Percentiles rank a stretch among this genome's conserved stretches.
Evolutionary conservation across 1,284 basidiomycete species (phyloP).

Genomic region (Volvariella surrecta): DNA sequence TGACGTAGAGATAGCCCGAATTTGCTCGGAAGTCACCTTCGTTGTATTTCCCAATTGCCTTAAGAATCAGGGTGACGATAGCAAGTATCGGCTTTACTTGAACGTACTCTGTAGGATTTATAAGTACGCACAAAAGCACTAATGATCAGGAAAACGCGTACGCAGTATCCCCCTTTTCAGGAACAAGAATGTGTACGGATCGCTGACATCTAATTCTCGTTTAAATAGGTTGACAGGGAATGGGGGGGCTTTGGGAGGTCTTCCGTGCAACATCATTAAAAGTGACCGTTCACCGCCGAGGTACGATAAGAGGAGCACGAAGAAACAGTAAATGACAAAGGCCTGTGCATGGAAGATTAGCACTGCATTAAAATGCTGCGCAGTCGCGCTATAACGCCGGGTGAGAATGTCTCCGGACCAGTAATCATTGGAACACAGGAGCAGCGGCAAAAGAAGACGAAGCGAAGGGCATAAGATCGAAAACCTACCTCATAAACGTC

Average conservation of each 20-base stretch:
- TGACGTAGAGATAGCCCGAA: slow-evolving; percentile 91
- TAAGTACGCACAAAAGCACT: slow-evolving; percentile 3
- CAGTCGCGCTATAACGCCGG: background rate
- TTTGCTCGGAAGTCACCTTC: slow-evolving; percentile 81
- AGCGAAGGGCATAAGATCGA: slow-evolving; percentile 1
- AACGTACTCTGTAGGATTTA: slow-evolving; percentile 73
- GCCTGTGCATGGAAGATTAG: slow-evolving; percentile 41
- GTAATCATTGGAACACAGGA: too few relatives aligned
- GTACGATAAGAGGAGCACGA: slow-evolving; percentile 76
- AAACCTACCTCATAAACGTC: slow-evolving; percentile 89
- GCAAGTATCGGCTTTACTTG: slow-evolving; percentile 94
- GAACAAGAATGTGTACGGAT: slow-evolving; percentile 90
- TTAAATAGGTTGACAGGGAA: slow-evolving; percentile 80
- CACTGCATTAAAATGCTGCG: slow-evolving; percentile 1
- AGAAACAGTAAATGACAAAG: slow-evolving; percentile 95
- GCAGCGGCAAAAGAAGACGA: background rate
- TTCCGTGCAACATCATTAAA: slow-evolving; percentile 84
- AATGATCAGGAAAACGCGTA: slow-evolving; percentile 32
- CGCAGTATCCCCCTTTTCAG: slow-evolving; percentile 93
- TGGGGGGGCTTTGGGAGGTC: slow-evolving; percentile 79
- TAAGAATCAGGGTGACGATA: slow-evolving; percentile 77
- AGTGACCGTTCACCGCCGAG: slow-evolving; percentile 91
- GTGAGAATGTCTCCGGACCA: too few relatives aligned
- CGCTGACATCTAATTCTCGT: slow-evolving; percentile 80
- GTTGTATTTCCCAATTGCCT: slow-evolving; percentile 80